These are phyloP conservation scores for Saccharomycopsis vini DNA, from an alignment of 805 yeast genomes.

Conservation along the genomic window DNA sequence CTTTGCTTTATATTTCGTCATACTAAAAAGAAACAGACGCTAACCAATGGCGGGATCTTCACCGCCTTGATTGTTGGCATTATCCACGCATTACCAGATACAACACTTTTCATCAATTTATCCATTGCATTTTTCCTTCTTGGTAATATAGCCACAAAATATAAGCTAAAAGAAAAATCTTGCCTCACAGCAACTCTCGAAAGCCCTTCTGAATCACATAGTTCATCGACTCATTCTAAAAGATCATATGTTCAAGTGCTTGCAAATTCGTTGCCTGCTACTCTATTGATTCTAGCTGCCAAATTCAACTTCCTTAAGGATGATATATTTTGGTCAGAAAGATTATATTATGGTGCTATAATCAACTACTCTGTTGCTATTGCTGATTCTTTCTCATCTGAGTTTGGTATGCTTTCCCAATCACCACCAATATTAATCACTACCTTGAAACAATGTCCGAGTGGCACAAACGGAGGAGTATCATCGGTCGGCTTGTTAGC, in stretches of 20 bases:
- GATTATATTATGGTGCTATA: slow-evolving; percentile 23
- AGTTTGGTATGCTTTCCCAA: slow-evolving; percentile 34
- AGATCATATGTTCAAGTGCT: slow-evolving; percentile 35
- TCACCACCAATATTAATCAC: slow-evolving; percentile 33
- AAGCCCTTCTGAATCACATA: too few relatives aligned
- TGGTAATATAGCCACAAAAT: slow-evolving; percentile 32
- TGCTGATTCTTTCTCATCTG: slow-evolving; percentile 41
- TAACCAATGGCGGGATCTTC: slow-evolving; percentile 29
- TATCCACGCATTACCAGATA: slow-evolving; percentile 31
- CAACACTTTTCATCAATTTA: slow-evolving; percentile 28
- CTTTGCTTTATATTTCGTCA: slow-evolving; percentile 19
- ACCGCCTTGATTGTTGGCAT: slow-evolving; percentile 32
- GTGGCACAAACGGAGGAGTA: slow-evolving; percentile 41
- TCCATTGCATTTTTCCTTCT: slow-evolving; percentile 31
- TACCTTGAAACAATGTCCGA: slow-evolving; percentile 32
- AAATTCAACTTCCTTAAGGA: too few relatives aligned
- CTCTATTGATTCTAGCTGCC: slow-evolving; percentile 27
- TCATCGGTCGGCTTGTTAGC: slow-evolving; percentile 29
- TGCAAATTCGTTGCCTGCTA: slow-evolving; percentile 32
- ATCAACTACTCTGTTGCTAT: slow-evolving; percentile 36
- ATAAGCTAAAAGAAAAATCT: slow-evolving; percentile 29
- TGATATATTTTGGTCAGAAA: too few relatives aligned
- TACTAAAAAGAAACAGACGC: slow-evolving; percentile 28
- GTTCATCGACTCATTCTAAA: slow-evolving; percentile 23
- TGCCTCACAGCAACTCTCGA: too few relatives aligned